Evolutionary conservation across 768 basidiomycete species (phyloP), one percentile per base, ranked within the genome.

Genomic region (Cystobasidium ongulense): DNA sequence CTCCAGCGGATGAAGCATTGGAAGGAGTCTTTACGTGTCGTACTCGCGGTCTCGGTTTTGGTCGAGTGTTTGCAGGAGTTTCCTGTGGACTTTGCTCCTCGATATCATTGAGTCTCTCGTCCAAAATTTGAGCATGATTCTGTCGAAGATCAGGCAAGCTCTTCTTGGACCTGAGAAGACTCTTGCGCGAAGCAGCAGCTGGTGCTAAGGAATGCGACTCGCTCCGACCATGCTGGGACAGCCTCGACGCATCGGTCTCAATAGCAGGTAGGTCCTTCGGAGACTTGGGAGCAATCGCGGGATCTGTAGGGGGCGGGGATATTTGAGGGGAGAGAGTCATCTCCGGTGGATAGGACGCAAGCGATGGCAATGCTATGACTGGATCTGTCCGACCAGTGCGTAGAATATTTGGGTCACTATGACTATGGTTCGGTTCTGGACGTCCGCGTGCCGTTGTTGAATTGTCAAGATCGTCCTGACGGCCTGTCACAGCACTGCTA

Each of bases 121-220:
- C 76, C 10, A 82, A 80, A 75, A 82, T 82, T 66, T 80, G 79
- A 38, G 80, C 79, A 68, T 83, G 82, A 54, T 79, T 80, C 62
- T 81, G 86, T 31, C 89, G 86, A 59, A 95, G 83, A 79, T 96
- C 92, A 7, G 93, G 92, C 72, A 95, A 84, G 72, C 91, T 92
- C 81, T 93, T 90, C 83, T 91, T 93, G 38, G 84, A 72, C 1
- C 78, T 77, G 8, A 83, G 74, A 23, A 21, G 21, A 7, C 38
- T 25, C 35, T 66, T 66, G 21, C 50, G 35, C n/a, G n/a, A 10
- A 2, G n/a, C n/a, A 27, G 41, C 11, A 13, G 62, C n/a, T 2
- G 29, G 29, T 29, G 72, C 29, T 31, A 67, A 43, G 11, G 73
- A 74, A 27, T 73, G 74, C 3, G 74, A 62, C 41, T 70, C 73